These are phyloP conservation scores for Cordyceps fumosorosea DNA, from an alignment of 2,329 filamentous ascomycete genomes.

Conservation along the genomic window DNA sequence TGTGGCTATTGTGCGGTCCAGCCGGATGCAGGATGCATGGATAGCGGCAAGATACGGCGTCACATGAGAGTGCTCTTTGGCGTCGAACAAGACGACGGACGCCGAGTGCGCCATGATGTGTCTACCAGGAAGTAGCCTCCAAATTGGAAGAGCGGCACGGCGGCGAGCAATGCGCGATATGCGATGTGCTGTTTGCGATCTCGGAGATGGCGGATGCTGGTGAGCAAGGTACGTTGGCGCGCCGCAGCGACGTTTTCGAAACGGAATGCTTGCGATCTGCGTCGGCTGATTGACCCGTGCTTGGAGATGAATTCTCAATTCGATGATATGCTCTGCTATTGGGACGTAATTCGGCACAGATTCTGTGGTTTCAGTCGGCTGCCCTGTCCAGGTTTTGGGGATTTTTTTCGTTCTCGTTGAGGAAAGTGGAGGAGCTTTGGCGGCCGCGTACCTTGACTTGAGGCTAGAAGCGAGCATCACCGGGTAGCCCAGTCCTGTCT, in stretches of 20 bases:
- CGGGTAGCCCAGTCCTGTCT: too few species aligned
- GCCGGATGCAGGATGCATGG: slow-evolving; percentile 52
- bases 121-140: background rate
- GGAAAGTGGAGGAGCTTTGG: background rate
- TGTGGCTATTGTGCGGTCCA: slow-evolving; percentile 48
- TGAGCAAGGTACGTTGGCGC: background rate
- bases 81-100: slow-evolving; percentile 37
- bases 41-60: slow-evolving; percentile 51
- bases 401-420: background rate
- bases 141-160: background rate
- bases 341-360: too few species aligned
- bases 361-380: background rate
- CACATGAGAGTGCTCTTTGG: slow-evolving; percentile 41
- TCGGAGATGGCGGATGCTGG: background rate
- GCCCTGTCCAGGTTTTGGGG: background rate
- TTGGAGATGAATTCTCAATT: background rate
- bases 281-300: background rate
- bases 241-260: background rate
- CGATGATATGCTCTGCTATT: background rate
- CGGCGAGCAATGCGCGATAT: background rate
- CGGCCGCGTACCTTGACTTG: background rate
- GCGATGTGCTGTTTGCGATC: background rate
- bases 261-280: background rate
- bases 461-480: too few species aligned
- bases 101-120: slow-evolving; percentile 26